Evolutionary conservation across 2,329 filamentous ascomycete genomes (phyloP).

Genomic region (Trichoderma atrobrunneum): DNA sequence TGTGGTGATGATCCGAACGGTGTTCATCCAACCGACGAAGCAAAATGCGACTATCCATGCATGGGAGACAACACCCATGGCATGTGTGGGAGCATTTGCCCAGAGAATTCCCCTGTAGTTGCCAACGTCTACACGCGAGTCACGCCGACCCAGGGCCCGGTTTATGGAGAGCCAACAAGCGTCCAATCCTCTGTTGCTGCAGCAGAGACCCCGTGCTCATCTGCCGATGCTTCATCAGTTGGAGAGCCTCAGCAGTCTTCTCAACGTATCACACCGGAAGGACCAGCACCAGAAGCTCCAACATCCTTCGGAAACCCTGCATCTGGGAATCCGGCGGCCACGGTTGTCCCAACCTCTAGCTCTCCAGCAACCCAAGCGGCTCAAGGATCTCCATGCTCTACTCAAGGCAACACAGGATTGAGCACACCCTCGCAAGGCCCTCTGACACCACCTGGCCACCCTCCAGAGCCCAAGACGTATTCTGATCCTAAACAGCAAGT

Average conservation of each 20-base stretch:
- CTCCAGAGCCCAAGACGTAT: conserved; percentile 22
- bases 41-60: conserved; percentile 33
- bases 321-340: conserved; percentile 16
- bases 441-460: conserved; percentile 12
- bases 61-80: conserved; percentile 29
- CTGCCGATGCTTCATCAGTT: neutral
- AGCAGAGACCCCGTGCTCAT: conserved; percentile 11
- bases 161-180: conserved; percentile 17
- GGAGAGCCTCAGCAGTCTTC: neutral
- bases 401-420: neutral
- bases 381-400: conserved; percentile 14
- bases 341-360: conserved; percentile 6
- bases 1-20: conserved; percentile 35
- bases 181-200: conserved; percentile 12
- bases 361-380: neutral
- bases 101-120: conserved; percentile 26
- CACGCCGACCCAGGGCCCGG: conserved; percentile 16
- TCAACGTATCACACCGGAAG: conserved; percentile 18
- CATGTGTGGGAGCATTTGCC: conserved; percentile 35
- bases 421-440: neutral
- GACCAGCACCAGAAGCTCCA: conserved; percentile 20
- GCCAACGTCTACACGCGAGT: conserved; percentile 34
- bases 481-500: conserved; percentile 12
- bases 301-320: conserved; percentile 10
- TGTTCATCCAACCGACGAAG: conserved; percentile 30